Evolutionary conservation across 805 yeast genomes (phyloP).

Genomic region (Candida methanosorbosa): DNA sequence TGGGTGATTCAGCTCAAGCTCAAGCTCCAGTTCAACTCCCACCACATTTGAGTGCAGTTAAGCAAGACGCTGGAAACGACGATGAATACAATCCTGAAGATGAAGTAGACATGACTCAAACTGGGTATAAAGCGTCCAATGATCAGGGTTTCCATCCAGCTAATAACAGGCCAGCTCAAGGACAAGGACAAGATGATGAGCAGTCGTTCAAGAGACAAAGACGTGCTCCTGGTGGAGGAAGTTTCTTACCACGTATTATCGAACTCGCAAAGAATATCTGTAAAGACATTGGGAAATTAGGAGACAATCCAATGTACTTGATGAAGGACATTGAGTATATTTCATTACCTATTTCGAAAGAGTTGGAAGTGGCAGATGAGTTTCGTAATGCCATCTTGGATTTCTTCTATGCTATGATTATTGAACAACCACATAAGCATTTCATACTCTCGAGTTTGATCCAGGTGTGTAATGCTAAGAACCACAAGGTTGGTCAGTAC

Average conservation of each 20-base stretch:
- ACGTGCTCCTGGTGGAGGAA: constrained; percentile 4
- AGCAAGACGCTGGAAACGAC: neutral
- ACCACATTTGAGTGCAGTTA: too few species aligned
- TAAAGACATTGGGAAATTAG: constrained; percentile 47
- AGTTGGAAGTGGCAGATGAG: constrained; percentile 52
- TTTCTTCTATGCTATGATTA: constrained; percentile 58
- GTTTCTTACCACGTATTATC: constrained; percentile 9
- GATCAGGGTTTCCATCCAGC: too few species aligned
- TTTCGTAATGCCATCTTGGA: constrained; percentile 51
- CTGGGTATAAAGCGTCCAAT: constrained; percentile 7
- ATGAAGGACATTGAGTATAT: constrained; percentile 53
- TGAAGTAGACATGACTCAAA: neutral
- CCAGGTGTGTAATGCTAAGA: constrained; percentile 54
- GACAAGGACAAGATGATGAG: neutral
- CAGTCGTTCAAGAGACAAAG: constrained; percentile 1
- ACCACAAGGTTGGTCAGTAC: constrained; percentile 57
- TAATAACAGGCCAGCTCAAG: too few species aligned
- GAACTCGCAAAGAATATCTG: constrained; percentile 38
- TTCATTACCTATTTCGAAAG: constrained; percentile 56
- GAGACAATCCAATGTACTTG: constrained; percentile 34
- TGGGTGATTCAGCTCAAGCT: too few species aligned
- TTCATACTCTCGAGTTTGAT: constrained; percentile 63
- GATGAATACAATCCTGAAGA: neutral
- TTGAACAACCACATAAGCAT: constrained; percentile 90
- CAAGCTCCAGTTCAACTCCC: too few species aligned